A percentile compares a stretch with the other conserved stretches of the same genome.
Conservation (phyloP, 2,329 filamentous ascomycete species). For the Penicillium digitatum region DNA sequence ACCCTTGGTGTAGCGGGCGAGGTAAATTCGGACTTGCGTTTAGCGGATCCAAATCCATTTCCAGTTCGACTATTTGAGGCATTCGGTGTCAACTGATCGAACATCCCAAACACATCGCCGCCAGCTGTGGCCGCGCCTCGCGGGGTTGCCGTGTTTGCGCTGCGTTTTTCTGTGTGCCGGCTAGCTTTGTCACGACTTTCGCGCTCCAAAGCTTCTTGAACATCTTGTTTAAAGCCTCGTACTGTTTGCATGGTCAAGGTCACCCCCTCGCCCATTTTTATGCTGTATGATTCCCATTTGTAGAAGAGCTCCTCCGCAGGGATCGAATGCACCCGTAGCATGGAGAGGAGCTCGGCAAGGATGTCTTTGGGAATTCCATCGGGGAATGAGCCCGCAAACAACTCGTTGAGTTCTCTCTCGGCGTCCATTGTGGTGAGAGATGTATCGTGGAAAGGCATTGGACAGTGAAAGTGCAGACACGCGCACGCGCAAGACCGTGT, state of each 20-base stretch:
- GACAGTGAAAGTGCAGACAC: conserved; percentile 6
- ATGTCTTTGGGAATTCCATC: conserved; percentile 70
- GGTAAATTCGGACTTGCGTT: conserved; percentile 52
- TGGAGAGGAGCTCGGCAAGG: conserved; percentile 74
- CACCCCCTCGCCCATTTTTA: conserved; percentile 87
- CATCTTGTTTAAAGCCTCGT: conserved; percentile 75
- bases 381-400: conserved; percentile 55
- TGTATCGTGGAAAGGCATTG: neutral
- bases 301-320: conserved; percentile 84
- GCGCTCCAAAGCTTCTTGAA: conserved; percentile 79
- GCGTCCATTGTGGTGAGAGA: conserved; percentile 43
- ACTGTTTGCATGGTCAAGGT: conserved; percentile 66
- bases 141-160: conserved; percentile 54
- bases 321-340: conserved; percentile 77
- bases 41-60: conserved; percentile 43
- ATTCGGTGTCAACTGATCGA: conserved; percentile 66
- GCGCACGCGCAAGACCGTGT: conserved; percentile 20
- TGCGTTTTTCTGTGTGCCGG: conserved; percentile 61
- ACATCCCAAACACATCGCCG: conserved; percentile 78
- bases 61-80: conserved; percentile 46
- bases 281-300: conserved; percentile 98
- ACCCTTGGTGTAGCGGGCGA: conserved; percentile 44
- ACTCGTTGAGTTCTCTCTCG: conserved; percentile 54
- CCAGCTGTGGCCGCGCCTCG: conserved; percentile 54
- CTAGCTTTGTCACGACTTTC: conserved; percentile 62